Percentiles rank a stretch among this genome's conserved stretches.
These are phyloP conservation scores for Colletotrichum neosansevieriae DNA, from an alignment of 2,329 filamentous ascomycete species.

Conservation along the genomic window DNA sequence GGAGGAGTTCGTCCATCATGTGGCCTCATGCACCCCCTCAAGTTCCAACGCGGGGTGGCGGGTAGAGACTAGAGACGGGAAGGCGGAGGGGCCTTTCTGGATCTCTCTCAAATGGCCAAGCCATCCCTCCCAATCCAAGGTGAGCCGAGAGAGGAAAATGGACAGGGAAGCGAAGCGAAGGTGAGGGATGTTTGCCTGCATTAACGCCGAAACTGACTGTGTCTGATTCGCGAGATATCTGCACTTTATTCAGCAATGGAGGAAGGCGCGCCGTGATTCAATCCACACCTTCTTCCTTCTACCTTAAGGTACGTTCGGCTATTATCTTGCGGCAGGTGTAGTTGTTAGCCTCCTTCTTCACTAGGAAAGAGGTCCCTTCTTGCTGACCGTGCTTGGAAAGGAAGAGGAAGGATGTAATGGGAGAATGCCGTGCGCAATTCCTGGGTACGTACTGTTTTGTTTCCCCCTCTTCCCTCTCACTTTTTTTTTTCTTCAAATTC, in stretches of 20 bases:
- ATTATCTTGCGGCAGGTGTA: neutral
- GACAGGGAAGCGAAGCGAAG: neutral
- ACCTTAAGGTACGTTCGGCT: too few relatives aligned
- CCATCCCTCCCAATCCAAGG: conserved; percentile 7
- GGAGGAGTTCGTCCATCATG: conserved; percentile 38
- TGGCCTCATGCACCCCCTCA: conserved; percentile 30
- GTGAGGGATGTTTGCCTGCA: neutral
- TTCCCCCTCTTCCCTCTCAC: neutral
- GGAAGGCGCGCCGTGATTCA: neutral
- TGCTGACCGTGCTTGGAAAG: neutral
- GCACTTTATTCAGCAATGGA: conserved; percentile 6
- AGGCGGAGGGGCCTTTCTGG: neutral
- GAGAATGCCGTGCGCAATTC: neutral
- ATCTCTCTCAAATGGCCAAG: neutral
- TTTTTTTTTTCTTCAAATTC: neutral
- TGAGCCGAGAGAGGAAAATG: neutral
- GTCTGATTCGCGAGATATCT: neutral
- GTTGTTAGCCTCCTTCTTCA: conserved; percentile 7
- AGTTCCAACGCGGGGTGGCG: conserved; percentile 30
- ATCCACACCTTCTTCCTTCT: neutral
- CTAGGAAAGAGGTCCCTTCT: conserved; percentile 9
- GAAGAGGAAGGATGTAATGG: conserved; percentile 1
- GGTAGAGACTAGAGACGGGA: neutral
- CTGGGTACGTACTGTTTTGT: neutral
- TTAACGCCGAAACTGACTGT: neutral